Conservation (phyloP, 768 basidiomycete species). For the Termitomyces sp. region DNA sequence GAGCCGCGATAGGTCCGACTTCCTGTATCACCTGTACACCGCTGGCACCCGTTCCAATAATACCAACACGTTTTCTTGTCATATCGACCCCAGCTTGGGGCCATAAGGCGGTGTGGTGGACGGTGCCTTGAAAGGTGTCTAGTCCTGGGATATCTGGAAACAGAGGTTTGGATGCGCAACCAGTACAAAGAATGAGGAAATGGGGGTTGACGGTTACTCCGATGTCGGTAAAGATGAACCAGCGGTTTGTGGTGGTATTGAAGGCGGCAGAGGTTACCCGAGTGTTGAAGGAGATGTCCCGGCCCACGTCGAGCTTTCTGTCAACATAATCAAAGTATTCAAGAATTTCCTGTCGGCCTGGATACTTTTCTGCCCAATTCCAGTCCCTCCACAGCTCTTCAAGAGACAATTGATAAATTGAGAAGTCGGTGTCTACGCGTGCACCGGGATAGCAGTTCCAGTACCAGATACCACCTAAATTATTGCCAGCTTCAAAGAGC, state of each 20-base stretch:
- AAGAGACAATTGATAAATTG: too few relatives aligned
- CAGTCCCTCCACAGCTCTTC: too few relatives aligned
- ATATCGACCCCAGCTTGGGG: constrained; percentile 2
- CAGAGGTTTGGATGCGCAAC: constrained; percentile 1
- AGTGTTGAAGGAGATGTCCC: background rate
- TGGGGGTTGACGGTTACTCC: constrained; percentile 9
- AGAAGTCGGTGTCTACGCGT: too few relatives aligned
- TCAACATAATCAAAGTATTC: constrained; percentile 15
- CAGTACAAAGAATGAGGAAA: constrained; percentile 18
- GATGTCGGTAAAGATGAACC: background rate
- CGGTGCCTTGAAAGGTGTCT: constrained; percentile 11
- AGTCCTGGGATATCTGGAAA: background rate
- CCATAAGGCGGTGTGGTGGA: constrained; percentile 16
- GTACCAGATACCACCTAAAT: too few relatives aligned
- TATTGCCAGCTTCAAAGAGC: too few relatives aligned
- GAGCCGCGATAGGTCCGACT: constrained; percentile 11
- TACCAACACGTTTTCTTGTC: constrained; percentile 18
- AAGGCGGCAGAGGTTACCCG: background rate
- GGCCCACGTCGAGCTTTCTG: constrained; percentile 16
- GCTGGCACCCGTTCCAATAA: constrained; percentile 9
- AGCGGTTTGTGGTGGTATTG: background rate
- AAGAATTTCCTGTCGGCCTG: background rate
- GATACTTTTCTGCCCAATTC: background rate
- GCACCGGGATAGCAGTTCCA: too few relatives aligned
- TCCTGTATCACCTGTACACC: constrained; percentile 16